These are phyloP conservation scores for Marasmius tenuissimus DNA, from an alignment of 1,284 basidiomycete species.

Conservation along the genomic window DNA sequence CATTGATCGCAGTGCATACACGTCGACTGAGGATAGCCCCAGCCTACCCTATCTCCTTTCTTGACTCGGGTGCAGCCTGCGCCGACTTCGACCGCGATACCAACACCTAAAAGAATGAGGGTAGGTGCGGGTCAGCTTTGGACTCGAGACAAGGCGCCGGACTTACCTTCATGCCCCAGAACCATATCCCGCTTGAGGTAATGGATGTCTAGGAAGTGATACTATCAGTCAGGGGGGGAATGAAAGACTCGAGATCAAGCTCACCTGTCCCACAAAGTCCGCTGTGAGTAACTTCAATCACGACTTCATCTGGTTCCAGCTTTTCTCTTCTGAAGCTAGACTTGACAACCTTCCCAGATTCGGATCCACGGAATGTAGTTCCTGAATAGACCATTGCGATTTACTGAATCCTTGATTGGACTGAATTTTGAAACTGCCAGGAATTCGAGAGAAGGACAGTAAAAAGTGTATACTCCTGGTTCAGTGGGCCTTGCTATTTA, in stretches of 20 bases:
- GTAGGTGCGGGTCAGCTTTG: background rate
- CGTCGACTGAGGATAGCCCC: slow-evolving; percentile 14
- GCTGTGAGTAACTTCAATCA: slow-evolving; percentile 37
- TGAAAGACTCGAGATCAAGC: no score
- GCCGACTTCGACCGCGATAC: slow-evolving; percentile 46
- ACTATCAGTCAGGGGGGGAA: no score
- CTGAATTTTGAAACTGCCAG: no score
- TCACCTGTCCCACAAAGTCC: slow-evolving; percentile 39
- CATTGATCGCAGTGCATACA: slow-evolving; percentile 17
- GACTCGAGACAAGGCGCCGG: background rate
- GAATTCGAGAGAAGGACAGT: no score
- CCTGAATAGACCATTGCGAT: background rate
- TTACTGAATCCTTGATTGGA: no score
- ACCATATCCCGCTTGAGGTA: slow-evolving; percentile 26
- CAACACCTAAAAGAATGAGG: slow-evolving; percentile 26
- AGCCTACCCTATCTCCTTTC: slow-evolving; percentile 25
- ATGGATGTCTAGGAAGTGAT: slow-evolving; percentile 33
- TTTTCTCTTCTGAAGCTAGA: background rate
- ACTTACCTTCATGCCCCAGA: slow-evolving; percentile 49
- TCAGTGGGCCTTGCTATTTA: no score
- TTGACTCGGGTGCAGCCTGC: slow-evolving; percentile 51
- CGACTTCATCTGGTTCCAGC: slow-evolving; percentile 27
- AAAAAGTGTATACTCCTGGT: no score
- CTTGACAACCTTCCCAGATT: slow-evolving; percentile 3
- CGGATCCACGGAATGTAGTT: background rate